Base-by-base conservation (phyloP, 345 rosid genomes). In the Xanthoceras sorbifolium region DNA sequence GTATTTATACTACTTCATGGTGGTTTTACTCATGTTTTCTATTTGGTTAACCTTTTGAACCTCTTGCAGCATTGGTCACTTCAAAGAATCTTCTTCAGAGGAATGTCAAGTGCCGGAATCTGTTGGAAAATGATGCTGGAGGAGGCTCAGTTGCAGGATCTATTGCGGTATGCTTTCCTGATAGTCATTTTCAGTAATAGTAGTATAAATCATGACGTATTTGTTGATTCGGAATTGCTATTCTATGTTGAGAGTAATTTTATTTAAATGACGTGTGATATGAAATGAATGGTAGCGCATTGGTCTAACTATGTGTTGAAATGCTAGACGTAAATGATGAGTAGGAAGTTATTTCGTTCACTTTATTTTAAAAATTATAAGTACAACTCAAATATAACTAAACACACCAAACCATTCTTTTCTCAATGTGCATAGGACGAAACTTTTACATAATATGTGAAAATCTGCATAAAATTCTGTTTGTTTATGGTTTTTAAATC, bases 81-180 rank as follows among this genome's bases (percentile, higher is more conserved):
- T 67, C 92, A 84, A 94, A 86, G 76, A 88, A 71, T 80, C 94
- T 97, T 64, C 97, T 97, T 78, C 93, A 83, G 76, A 97, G 83
- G 83, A 97, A 97, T 71, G 85, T 87, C 12, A 94, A 97, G 84
- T 94, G 98, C 84, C 84, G 98, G 77, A 89, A 94, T 82, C 85
- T 97, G 64, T 80, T 94, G 81, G 99, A 94, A 86, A 97, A 93
- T 77, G 98, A 97, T 87, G 91, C 97, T 64, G 98, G 98, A 38
- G 98, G 99, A 62, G 99, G 98, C 84, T 96, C 98, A 11, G 93
- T 92, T 59, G 91, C 97, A 2, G 98, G 99, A 80, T 89, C 93
- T 18, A 83, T 97, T 20, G 83, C 90, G 22, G 99, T 94, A 90
- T 80, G 94, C 72, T 81, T 34, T 78, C 69, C 9, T 73, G 44